Percentiles rank a stretch among this genome's conserved stretches.
These are phyloP conservation scores for Mucor sp. DNA, from an alignment of 371 early-diverging fungal genomes.

Conservation along the genomic window DNA sequence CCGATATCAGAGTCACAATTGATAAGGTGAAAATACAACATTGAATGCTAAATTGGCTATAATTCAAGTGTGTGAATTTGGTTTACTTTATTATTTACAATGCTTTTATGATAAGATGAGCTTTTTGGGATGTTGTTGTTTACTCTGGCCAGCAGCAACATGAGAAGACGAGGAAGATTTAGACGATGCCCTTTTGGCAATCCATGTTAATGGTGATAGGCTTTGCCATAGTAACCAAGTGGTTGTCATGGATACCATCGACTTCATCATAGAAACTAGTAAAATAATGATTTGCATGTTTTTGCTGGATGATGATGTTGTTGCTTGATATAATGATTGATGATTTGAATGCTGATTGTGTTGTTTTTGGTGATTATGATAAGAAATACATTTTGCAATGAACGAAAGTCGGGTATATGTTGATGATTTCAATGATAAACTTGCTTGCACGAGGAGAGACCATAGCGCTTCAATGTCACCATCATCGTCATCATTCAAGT, in stretches of 20 bases:
- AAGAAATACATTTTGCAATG: conserved; percentile 1
- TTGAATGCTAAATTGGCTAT: background rate
- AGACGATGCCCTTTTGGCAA: conserved; percentile 6
- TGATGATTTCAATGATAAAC: conserved; percentile 9
- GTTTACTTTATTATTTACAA: conserved; percentile 8
- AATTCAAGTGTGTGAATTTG: background rate
- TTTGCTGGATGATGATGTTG: background rate
- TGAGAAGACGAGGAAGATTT: background rate
- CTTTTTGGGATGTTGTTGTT: conserved; percentile 11
- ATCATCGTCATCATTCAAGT: conserved; percentile 4
- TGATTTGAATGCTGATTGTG: conserved; percentile 3
- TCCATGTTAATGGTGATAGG: conserved; percentile 20
- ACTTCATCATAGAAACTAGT: conserved; percentile 20
- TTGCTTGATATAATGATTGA: conserved; percentile 1
- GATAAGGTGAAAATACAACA: conserved; percentile 11
- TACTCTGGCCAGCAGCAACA: conserved; percentile 20
- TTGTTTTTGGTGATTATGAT: background rate
- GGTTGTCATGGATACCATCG: conserved; percentile 23
- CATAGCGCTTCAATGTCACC: conserved; percentile 16
- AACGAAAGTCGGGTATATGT: conserved; percentile 1
- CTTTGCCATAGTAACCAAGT: conserved; percentile 27
- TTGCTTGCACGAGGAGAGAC: conserved; percentile 11
- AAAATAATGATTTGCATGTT: conserved; percentile 8
- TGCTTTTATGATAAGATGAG: conserved; percentile 11
- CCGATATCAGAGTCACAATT: conserved; percentile 17